Evolutionary conservation across 805 yeast species (phyloP).

Genomic region (Lipomyces lipofer): DNA sequence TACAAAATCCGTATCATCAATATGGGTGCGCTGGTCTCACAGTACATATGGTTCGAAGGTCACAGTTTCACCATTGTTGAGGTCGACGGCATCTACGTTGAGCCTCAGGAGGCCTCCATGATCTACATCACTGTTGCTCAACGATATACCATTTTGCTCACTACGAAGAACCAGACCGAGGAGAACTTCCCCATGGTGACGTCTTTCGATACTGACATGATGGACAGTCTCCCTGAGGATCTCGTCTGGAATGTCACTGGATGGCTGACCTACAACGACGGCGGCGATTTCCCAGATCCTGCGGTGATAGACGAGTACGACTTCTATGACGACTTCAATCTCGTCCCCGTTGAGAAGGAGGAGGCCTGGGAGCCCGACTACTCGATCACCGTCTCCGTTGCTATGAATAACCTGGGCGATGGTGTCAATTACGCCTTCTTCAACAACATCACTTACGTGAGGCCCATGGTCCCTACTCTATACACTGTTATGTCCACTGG

Average conservation of each 20-base stretch:
- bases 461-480: conserved; percentile 85
- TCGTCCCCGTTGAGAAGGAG: conserved; percentile 62
- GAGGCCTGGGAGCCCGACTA: conserved; percentile 68
- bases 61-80: conserved; percentile 85
- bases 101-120: conserved; percentile 67
- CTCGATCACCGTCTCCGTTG: conserved; percentile 67
- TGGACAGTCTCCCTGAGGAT: conserved; percentile 69
- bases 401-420: conserved; percentile 78
- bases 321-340: conserved; percentile 71
- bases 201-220: conserved; percentile 76
- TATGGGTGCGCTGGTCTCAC: conserved; percentile 89
- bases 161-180: conserved; percentile 62
- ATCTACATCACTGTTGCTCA: conserved; percentile 88
- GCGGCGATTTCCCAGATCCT: conserved; percentile 50
- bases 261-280: conserved; percentile 59
- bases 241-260: conserved; percentile 73
- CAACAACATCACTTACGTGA: conserved; percentile 76
- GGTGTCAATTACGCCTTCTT: conserved; percentile 97
- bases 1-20: conserved; percentile 79
- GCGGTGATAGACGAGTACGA: conserved; percentile 45
- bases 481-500: conserved; percentile 65
- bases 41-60: conserved; percentile 83
- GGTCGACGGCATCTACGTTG: conserved; percentile 86
- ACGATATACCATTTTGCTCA: conserved; percentile 78
- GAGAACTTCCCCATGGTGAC: conserved; percentile 82